A percentile compares a stretch with the other conserved stretches of the same genome.
Conservation (phyloP, 208 protist genomes). For the Sergeia podlipaevii region DNA sequence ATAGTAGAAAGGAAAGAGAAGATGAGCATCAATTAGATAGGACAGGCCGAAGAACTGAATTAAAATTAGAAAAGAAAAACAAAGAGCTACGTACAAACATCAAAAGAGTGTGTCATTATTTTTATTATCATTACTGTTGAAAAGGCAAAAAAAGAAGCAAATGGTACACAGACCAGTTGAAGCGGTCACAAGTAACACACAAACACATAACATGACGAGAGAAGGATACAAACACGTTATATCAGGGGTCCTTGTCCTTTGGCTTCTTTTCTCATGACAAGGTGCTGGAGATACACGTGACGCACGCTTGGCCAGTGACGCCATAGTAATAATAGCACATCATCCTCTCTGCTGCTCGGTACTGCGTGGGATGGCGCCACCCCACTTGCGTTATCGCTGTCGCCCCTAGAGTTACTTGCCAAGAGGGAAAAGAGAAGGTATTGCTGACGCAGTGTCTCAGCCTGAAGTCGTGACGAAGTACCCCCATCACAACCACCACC, state of each 20-base stretch:
- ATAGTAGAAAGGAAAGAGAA: too few relatives aligned
- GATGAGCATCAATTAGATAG: too few relatives aligned
- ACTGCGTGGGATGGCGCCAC: background rate
- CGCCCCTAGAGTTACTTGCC: too few relatives aligned
- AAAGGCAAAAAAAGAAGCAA: too few relatives aligned
- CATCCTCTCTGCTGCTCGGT: background rate
- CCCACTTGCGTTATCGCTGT: too few relatives aligned
- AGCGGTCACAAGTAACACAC: too few relatives aligned
- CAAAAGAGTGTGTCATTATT: conserved; percentile 1
- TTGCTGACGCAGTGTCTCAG: conserved; percentile 11
- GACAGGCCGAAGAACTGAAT: conserved; percentile 3
- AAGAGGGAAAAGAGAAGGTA: conserved; percentile 11
- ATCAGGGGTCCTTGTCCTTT: background rate
- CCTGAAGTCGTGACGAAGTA: background rate
- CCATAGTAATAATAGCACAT: background rate
- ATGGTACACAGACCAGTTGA: too few relatives aligned
- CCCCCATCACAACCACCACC: background rate
- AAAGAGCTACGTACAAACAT: background rate
- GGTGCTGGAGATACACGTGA: background rate
- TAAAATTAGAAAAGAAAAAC: conserved; percentile 7
- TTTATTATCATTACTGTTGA: conserved; percentile 1
- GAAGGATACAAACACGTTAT: too few relatives aligned
- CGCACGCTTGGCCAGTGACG: conserved; percentile 9
- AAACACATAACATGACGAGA: too few relatives aligned
- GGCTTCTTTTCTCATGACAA: background rate